Evolutionary conservation across 805 yeast genomes (phyloP).

Genomic region (Cyberlindnera euphorbiae): DNA sequence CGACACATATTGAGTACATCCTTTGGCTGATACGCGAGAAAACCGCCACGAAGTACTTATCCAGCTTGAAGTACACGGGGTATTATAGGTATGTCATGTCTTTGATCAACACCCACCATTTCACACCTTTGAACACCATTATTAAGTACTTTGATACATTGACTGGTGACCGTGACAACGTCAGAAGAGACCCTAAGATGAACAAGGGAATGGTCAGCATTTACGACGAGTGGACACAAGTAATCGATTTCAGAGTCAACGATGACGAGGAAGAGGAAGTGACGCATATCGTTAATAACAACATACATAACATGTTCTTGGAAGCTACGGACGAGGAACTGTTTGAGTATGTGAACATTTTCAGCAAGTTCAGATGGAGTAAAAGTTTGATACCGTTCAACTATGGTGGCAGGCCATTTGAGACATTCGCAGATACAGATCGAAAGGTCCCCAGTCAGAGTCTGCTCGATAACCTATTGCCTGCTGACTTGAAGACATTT

Average conservation of each 20-base stretch:
- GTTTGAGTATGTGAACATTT: background rate
- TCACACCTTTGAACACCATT: conserved; percentile 16
- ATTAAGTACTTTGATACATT: conserved; percentile 17
- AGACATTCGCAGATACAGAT: too few relatives aligned
- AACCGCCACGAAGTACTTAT: conserved; percentile 14
- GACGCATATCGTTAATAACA: conserved; percentile 13
- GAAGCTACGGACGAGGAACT: conserved; percentile 8
- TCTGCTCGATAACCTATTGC: conserved; percentile 1
- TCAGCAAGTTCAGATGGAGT: conserved; percentile 2
- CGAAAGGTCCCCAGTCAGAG: conserved; percentile 3
- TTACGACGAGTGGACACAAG: conserved; percentile 17
- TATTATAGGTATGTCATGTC: conserved; percentile 7
- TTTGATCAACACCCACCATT: conserved; percentile 10
- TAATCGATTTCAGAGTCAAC: conserved; percentile 2
- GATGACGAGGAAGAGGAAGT: conserved; percentile 2
- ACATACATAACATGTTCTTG: conserved; percentile 13
- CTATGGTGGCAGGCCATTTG: background rate
- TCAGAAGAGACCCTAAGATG: conserved; percentile 10
- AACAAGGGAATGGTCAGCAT: conserved; percentile 11
- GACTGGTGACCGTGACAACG: too few relatives aligned
- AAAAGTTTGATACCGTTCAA: background rate
- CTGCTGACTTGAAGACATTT: background rate
- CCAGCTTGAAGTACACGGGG: conserved; percentile 10
- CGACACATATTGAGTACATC: conserved; percentile 5
- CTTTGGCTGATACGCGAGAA: conserved; percentile 7